Base-by-base conservation (phyloP, 225 moss, liverwort and hornwort species). In the Physcomitrellopsis africana region DNA sequence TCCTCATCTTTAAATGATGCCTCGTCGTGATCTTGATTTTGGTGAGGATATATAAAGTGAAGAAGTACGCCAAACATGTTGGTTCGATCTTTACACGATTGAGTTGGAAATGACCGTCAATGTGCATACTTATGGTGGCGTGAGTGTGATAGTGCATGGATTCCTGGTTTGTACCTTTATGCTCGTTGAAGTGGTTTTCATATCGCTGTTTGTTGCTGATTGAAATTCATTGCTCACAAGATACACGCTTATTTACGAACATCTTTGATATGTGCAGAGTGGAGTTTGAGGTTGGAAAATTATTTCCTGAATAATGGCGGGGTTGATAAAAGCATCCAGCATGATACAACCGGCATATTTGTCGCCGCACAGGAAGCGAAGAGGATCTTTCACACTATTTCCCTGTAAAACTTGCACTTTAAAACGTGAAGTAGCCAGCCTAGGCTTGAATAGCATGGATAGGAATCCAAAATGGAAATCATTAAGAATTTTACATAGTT, bases 321-420 rank as follows among this genome's bases (percentile, higher is more conserved):
- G 79, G 73, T 73, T 79, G 54, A 67, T 79, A 46, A 79, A 73
- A 52, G 79, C 61, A 29, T 79, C 54, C 45, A 67, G 67, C 58
- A 62, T 79, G 11, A 24, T 77, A 18, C 74, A 62, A 32, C 63
- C 79, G 29, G 68, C 74, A 60, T 80, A 61, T 74, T 43, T 80
- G 29, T 80, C 79, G 32, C 79, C 74, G 20, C 73, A 80, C 47
- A 80, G 74, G 68, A 80, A 80, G 74, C 51, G 74, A 54, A 63
- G 60, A 54, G 61, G 68, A 72, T 24, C 5, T 29, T 8, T 65
- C 52, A 60, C 59, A 67, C 24, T 51, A 60, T 1, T 17, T 43
- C 11, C 27, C 71, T 27, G 8, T 59, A 47, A 59, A 11, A 22
- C 19, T 51, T 61, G 62, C 52, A 15, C 15, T 68, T 2, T 16